Evolutionary conservation across 805 yeast genomes (phyloP).

Genomic region (Metschnikowia lunata): DNA sequence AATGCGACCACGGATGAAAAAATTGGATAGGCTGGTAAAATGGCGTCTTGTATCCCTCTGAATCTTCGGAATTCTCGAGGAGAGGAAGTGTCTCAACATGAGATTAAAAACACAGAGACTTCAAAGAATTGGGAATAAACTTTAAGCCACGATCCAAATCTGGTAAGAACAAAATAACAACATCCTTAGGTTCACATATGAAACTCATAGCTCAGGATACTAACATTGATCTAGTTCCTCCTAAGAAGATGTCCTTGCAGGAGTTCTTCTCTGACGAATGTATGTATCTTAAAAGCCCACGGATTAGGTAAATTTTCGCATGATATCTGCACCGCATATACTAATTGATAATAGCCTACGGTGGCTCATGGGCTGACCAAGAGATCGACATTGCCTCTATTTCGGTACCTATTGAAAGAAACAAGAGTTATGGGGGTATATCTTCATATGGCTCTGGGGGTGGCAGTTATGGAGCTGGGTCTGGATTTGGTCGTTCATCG

Average conservation of each 20-base stretch:
- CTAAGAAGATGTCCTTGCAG: conserved; percentile 44
- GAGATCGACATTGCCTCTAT: conserved; percentile 43
- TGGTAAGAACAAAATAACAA: no score
- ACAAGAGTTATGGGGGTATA: conserved; percentile 17
- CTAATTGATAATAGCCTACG: conserved; percentile 28
- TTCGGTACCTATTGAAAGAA: conserved; percentile 40
- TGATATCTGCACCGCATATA: not conserved
- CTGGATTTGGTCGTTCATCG: conserved; percentile 7
- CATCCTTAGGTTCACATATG: no score
- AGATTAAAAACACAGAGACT: no score
- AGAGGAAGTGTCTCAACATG: no score
- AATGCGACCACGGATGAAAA: no score
- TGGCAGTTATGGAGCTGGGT: conserved; percentile 6
- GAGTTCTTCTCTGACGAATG: conserved; percentile 44
- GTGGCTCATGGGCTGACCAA: conserved; percentile 47
- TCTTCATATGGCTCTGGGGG: conserved; percentile 6
- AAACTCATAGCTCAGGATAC: no score
- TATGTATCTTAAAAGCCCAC: conserved; percentile 24
- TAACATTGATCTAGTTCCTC: conserved; percentile 26
- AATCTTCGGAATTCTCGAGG: no score
- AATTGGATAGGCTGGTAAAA: no score
- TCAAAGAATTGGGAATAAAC: no score
- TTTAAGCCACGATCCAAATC: no score
- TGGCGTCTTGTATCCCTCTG: no score
- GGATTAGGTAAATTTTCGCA: not conserved